Percentiles rank a stretch among this genome's conserved stretches.
These are phyloP conservation scores for Eucalyptus paniculata DNA, from an alignment of 345 rosid species.

Conservation along the genomic window DNA sequence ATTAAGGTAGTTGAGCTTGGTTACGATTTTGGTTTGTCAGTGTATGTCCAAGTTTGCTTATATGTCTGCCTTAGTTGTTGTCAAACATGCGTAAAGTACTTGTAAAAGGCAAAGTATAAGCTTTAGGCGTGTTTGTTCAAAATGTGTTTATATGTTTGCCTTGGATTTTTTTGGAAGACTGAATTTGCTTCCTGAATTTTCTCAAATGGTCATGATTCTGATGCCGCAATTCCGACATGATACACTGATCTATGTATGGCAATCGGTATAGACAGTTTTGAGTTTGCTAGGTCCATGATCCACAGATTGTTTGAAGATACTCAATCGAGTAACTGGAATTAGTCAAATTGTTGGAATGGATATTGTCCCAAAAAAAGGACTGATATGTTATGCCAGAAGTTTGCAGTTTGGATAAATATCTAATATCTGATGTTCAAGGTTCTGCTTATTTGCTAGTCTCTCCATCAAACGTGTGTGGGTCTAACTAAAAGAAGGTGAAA, in stretches of 20 bases:
- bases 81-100: not conserved
- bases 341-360: not conserved
- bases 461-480: accelerated
- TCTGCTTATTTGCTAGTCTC: not conserved
- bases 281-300: not conserved
- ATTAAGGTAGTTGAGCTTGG: not conserved
- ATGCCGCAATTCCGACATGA: not conserved
- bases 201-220: not conserved
- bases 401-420: accelerated
- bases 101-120: not conserved
- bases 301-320: not conserved
- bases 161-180: not conserved
- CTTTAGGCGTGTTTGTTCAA: not conserved
- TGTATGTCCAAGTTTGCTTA: not conserved
- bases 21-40: not conserved
- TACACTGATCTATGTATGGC: not conserved
- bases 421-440: accelerated
- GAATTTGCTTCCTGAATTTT: not conserved
- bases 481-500: not conserved
- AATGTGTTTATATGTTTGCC: too few species aligned
- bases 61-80: not conserved
- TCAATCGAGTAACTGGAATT: accelerated
- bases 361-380: not conserved
- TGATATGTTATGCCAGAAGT: not conserved
- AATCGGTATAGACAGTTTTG: not conserved